A percentile compares a stretch with the other conserved stretches of the same genome.
phyloP scores from a whole-genome alignment of 2,329 filamentous ascomycete species.

The Colletotrichum siamense region DNA sequence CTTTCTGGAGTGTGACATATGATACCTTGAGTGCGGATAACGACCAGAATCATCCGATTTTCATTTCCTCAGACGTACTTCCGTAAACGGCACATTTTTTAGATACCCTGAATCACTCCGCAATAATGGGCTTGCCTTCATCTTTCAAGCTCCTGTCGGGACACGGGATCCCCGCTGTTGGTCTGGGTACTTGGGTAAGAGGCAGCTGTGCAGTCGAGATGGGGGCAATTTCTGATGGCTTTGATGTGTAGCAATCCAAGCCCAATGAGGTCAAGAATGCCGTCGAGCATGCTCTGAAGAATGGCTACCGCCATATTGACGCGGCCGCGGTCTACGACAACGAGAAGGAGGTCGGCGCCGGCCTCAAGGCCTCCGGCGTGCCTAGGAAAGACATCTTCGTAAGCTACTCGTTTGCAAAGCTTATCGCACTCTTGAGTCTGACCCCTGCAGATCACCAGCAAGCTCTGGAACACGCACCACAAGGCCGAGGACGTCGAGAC shows the following conservation, averaged over 20 bases:
- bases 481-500: conserved; percentile 30
- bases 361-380: conserved; percentile 50
- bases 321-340: conserved; percentile 71
- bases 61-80: not conserved
- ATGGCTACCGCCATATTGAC: conserved; percentile 65
- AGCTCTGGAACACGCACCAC: conserved; percentile 40
- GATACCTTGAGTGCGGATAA: conserved; percentile 1
- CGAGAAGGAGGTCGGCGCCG: conserved; percentile 57
- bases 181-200: conserved; percentile 38
- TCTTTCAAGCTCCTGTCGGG: conserved; percentile 36
- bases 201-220: too few relatives aligned
- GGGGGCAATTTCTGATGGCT: not conserved
- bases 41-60: not conserved
- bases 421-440: not conserved
- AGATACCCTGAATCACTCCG: not conserved
- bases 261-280: conserved; percentile 49
- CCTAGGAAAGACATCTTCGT: conserved; percentile 56
- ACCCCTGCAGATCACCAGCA: conserved; percentile 25
- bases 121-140: conserved; percentile 28
- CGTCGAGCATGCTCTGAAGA: conserved; percentile 61
- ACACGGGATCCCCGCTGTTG: conserved; percentile 35
- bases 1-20: not conserved
- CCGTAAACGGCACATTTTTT: not conserved
- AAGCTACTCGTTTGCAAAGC: not conserved
- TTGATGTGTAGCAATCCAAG: conserved; percentile 47